A percentile compares a stretch with the other conserved stretches of the same genome.
These are phyloP conservation scores for Apiospora rasikravindrae DNA, from an alignment of 2,329 filamentous ascomycete species.

Conservation along the genomic window DNA sequence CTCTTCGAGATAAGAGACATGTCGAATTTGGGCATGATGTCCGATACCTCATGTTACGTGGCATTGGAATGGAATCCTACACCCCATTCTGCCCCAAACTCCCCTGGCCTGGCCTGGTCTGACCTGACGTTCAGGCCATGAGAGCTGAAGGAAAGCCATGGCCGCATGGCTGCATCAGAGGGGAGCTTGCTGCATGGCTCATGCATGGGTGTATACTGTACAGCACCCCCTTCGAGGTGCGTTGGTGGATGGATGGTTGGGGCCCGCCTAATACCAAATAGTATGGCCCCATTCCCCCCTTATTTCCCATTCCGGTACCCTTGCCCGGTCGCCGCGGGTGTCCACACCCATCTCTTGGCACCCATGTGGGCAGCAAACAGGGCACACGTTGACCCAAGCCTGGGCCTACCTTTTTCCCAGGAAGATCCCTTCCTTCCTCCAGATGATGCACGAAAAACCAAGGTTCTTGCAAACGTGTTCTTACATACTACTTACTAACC, in stretches of 20 bases:
- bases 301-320: background rate
- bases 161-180: background rate
- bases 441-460: background rate
- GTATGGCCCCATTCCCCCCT: background rate
- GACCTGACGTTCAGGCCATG: background rate
- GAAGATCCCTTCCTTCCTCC: background rate
- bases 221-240: background rate
- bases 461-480: background rate
- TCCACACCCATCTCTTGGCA: background rate
- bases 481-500: too few relatives aligned
- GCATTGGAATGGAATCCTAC: background rate
- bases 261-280: background rate
- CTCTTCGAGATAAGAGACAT: background rate
- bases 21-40: background rate
- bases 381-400: background rate
- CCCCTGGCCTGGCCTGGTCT: background rate
- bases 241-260: background rate
- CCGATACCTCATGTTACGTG: background rate
- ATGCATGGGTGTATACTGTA: background rate
- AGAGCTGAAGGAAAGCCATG: background rate
- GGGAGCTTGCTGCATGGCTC: background rate
- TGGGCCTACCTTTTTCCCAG: background rate
- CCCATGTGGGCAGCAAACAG: background rate
- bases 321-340: constrained; percentile 1
- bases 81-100: background rate